Conservation (phyloP, 441 rosid species). For the Populus hybrid region DNA sequence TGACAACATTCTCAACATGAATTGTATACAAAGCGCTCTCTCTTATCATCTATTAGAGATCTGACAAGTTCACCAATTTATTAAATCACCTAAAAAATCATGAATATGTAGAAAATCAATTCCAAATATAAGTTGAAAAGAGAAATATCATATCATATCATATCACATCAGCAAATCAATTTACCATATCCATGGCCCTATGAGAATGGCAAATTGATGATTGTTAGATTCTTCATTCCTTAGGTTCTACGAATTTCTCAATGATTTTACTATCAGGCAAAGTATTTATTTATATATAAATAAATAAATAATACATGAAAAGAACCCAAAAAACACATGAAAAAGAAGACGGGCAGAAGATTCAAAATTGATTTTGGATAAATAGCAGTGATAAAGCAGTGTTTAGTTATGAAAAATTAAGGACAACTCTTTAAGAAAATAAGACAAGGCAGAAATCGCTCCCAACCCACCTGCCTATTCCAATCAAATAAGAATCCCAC, state of each 20-base stretch:
- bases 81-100: constrained; percentile 71
- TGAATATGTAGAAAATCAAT: neutral
- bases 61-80: constrained; percentile 96
- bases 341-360: neutral
- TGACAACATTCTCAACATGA: constrained; percentile 29
- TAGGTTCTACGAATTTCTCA: neutral
- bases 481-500: neutral
- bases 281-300: neutral
- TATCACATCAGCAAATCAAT: constrained; percentile 15
- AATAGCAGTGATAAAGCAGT: neutral
- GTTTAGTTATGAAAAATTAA: neutral
- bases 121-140: neutral
- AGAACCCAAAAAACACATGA: neutral
- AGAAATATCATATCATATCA: neutral
- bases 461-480: neutral
- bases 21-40: constrained; percentile 93
- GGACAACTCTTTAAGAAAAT: neutral
- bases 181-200: constrained; percentile 97
- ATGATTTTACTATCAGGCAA: neutral
- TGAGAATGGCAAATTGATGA: constrained; percentile 50
- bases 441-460: neutral
- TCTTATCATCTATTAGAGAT: constrained; percentile 91
- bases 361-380: neutral
- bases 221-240: neutral
- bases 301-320: no score